Evolutionary conservation across 2,329 filamentous ascomycete species (phyloP).

Genomic region (Phialophora expanda): DNA sequence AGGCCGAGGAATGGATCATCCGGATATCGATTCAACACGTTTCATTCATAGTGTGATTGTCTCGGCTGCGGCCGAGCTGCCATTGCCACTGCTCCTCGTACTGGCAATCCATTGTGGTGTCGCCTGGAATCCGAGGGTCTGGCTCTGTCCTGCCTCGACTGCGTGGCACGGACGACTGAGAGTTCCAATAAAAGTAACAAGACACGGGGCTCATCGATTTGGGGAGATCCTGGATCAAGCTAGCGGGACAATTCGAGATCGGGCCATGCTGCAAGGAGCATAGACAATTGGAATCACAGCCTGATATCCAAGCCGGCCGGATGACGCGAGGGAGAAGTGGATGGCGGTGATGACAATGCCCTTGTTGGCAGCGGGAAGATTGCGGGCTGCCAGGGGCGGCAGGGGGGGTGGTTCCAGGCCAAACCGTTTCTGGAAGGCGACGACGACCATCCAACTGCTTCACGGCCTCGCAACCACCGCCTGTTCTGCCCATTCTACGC

Average conservation of each 20-base stretch:
- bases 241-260: neutral
- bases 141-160: slow-evolving; percentile 1
- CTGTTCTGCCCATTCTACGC: neutral
- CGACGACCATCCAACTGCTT: neutral
- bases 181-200: slow-evolving; percentile 15
- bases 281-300: slow-evolving; percentile 16
- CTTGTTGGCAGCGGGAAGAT: neutral
- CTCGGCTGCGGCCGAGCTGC: slow-evolving; percentile 8
- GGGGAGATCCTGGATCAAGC: neutral
- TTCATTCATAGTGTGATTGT: slow-evolving; percentile 14
- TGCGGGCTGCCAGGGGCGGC: neutral
- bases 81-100: neutral
- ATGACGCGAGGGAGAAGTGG: slow-evolving; percentile 14
- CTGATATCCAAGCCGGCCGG: slow-evolving; percentile 12
- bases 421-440: neutral
- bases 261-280: slow-evolving; percentile 16
- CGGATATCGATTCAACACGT: neutral
- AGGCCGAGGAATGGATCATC: slow-evolving; percentile 17
- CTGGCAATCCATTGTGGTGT: neutral
- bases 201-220: neutral
- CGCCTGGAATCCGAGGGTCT: slow-evolving; percentile 4
- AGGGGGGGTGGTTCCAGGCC: neutral
- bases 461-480: neutral
- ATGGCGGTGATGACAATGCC: slow-evolving; percentile 4
- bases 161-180: neutral